A percentile compares a stretch with the other conserved stretches of the same genome.
Evolutionary conservation across 129 eudicot species (phyloP).

Genomic region (Scalesia atractyloides): DNA sequence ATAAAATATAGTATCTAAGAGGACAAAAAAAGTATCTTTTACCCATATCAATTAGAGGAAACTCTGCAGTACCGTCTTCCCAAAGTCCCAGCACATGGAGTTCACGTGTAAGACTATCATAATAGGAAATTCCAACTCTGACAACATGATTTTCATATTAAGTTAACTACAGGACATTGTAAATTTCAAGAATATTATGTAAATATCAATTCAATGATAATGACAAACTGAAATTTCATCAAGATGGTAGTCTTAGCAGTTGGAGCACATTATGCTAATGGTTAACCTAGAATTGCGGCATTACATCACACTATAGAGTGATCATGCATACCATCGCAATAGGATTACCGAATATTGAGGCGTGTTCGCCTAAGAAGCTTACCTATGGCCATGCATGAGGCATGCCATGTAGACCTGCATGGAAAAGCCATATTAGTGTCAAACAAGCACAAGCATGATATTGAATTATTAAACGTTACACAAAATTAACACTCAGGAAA

Average conservation of each 20-base stretch:
- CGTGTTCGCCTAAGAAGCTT: constrained; percentile 24
- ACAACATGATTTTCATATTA: constrained; percentile 15
- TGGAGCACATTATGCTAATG: constrained; percentile 1
- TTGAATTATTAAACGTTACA: background rate
- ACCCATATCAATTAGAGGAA: constrained; percentile 83
- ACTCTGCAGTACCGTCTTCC: constrained; percentile 78
- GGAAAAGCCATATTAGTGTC: constrained; percentile 15
- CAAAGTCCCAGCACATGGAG: constrained; percentile 89
- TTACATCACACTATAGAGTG: constrained; percentile 8
- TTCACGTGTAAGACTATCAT: constrained; percentile 76
- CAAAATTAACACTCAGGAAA: background rate
- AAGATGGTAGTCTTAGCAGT: background rate
- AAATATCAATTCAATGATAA: background rate
- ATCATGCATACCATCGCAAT: background rate
- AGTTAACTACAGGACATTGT: constrained; percentile 14
- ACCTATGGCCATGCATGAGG: constrained; percentile 80
- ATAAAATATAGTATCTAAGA: constrained; percentile 11
- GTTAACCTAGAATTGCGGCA: background rate
- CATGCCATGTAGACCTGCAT: constrained; percentile 97
- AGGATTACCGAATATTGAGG: constrained; percentile 11
- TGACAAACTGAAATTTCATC: background rate
- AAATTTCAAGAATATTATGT: background rate
- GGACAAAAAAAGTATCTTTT: constrained; percentile 19
- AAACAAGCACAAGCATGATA: constrained; percentile 9
- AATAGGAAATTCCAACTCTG: constrained; percentile 95